A percentile compares a stretch with the other conserved stretches of the same genome.
Evolutionary conservation across 305 asterid genomes (phyloP).

Genomic region (Solanum hybrid): DNA sequence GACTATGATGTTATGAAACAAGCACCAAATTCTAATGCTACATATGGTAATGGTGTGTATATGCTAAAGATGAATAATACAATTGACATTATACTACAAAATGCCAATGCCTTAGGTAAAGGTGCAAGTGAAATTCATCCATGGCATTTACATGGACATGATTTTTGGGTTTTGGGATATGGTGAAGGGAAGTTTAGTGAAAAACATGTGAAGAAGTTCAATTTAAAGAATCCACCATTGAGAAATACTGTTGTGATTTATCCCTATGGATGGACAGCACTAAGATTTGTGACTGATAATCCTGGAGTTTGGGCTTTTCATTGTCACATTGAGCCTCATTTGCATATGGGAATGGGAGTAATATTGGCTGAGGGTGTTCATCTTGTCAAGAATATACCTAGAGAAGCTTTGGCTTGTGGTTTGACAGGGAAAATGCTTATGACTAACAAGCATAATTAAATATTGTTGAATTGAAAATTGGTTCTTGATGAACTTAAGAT

Average conservation of each 20-base stretch:
- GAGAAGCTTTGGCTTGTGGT: constrained; percentile 56
- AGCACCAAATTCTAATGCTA: constrained; percentile 41
- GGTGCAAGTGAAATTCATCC: constrained; percentile 73
- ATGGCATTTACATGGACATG: constrained; percentile 87
- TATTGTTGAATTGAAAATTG: neutral
- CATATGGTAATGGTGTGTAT: constrained; percentile 47
- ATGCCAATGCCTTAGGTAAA: constrained; percentile 46
- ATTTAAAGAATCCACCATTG: constrained; percentile 52
- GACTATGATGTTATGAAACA: constrained; percentile 44
- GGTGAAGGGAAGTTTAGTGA: constrained; percentile 57
- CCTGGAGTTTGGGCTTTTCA: constrained; percentile 90
- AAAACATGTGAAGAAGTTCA: constrained; percentile 28
- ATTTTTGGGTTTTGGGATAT: constrained; percentile 70
- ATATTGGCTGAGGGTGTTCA: constrained; percentile 61
- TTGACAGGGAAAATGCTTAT: constrained; percentile 42
- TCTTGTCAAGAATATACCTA: constrained; percentile 28
- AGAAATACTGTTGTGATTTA: constrained; percentile 58
- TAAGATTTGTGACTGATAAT: constrained; percentile 70
- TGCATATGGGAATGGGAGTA: constrained; percentile 79
- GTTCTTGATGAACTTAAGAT: neutral
- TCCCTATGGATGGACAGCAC: constrained; percentile 80
- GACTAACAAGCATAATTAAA: neutral
- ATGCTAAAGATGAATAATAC: constrained; percentile 37
- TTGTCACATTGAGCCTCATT: constrained; percentile 73
- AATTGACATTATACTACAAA: constrained; percentile 57